Evolutionary conservation across 78 protist species (phyloP).

Genomic region (Salpingoeca rosetta): DNA sequence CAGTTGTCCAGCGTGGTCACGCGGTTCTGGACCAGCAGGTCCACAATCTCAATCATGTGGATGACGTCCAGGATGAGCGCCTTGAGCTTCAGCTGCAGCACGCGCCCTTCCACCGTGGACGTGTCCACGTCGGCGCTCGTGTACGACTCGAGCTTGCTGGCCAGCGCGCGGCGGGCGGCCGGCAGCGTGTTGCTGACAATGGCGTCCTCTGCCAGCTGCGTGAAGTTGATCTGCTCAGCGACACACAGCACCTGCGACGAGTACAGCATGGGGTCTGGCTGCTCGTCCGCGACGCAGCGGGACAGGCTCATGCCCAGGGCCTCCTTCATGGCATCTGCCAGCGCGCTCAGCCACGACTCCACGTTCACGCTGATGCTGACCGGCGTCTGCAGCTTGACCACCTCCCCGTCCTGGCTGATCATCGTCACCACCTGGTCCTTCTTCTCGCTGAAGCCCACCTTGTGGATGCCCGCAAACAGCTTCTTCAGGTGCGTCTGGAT

Average conservation of each 20-base stretch:
- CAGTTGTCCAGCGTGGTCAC: constrained; percentile 19
- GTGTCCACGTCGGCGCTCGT: neutral
- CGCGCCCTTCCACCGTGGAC: constrained; percentile 8
- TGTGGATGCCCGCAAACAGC: constrained; percentile 65
- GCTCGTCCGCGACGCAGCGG: constrained; percentile 1
- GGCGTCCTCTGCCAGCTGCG: constrained; percentile 34
- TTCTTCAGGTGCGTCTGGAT: constrained; percentile 75
- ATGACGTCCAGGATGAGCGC: constrained; percentile 70
- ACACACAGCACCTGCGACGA: constrained; percentile 61
- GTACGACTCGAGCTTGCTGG: neutral
- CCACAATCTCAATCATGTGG: constrained; percentile 72
- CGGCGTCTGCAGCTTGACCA: constrained; percentile 36
- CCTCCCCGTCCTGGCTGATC: constrained; percentile 43
- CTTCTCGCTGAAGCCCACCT: constrained; percentile 30
- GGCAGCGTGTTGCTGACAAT: constrained; percentile 9
- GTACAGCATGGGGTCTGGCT: neutral
- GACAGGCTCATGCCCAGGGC: constrained; percentile 24
- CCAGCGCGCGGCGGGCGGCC: neutral
- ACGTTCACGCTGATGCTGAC: constrained; percentile 49
- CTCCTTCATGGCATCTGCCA: constrained; percentile 28
- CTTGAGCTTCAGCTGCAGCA: constrained; percentile 53
- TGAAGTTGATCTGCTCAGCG: constrained; percentile 46
- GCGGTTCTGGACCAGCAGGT: constrained; percentile 22
- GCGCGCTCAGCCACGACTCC: constrained; percentile 51
- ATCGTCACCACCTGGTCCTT: constrained; percentile 11